Percentiles rank a stretch among this genome's conserved stretches.
phyloP scores from a whole-genome alignment of 257 asterid genomes.

The Jacaranda copaia region DNA sequence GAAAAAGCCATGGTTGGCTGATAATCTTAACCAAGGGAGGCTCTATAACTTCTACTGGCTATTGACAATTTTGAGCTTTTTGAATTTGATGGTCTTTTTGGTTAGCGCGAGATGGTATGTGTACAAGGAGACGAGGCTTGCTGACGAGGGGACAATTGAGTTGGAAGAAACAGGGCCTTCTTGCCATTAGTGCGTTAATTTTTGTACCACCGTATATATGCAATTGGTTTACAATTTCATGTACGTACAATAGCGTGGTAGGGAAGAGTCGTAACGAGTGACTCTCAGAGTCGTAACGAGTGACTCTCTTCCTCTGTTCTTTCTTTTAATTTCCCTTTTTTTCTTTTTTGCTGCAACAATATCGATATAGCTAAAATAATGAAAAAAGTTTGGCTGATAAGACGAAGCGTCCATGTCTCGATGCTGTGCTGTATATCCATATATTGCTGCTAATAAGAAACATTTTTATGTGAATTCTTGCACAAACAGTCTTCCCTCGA shows the following conservation, averaged over 20 bases:
- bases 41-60: constrained; percentile 85
- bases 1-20: constrained; percentile 75
- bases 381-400: not conserved
- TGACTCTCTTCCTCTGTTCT: not conserved
- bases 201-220: not conserved
- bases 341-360: not conserved
- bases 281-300: not conserved
- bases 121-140: constrained; percentile 87
- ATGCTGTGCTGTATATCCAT: too few relatives aligned
- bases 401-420: not conserved
- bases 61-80: constrained; percentile 55
- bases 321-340: not conserved
- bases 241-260: not conserved
- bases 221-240: not conserved
- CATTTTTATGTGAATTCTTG: not conserved
- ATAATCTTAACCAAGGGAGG: constrained; percentile 72
- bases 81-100: constrained; percentile 61
- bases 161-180: constrained; percentile 60
- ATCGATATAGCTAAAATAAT: not conserved
- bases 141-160: constrained; percentile 58
- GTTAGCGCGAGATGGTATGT: constrained; percentile 64
- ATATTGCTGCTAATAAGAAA: not conserved
- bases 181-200: constrained; percentile 43
- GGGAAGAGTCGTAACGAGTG: not conserved
- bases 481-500: not conserved